These are phyloP conservation scores for Pseudocercospora fuligena DNA, from an alignment of 2,329 filamentous ascomycete species.

Conservation along the genomic window DNA sequence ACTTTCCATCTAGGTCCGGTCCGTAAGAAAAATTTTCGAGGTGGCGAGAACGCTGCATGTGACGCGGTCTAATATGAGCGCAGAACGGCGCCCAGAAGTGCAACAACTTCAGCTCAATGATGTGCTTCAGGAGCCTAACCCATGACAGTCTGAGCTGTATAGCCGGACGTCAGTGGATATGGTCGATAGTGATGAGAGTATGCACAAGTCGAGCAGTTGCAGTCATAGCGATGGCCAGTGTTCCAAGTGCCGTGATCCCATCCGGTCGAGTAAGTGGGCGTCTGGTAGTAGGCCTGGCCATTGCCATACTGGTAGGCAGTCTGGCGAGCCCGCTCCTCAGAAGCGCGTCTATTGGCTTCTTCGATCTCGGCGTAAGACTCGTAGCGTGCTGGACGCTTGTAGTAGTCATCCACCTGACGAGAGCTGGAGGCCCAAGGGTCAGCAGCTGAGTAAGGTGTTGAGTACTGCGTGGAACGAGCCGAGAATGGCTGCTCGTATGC, in stretches of 20 bases:
- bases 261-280: slow-evolving; percentile 35
- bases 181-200: slow-evolving; percentile 43
- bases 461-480: slow-evolving; percentile 39
- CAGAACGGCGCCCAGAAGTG: not conserved
- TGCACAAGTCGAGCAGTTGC: slow-evolving; percentile 41
- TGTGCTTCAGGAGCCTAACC: slow-evolving; percentile 29
- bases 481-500: slow-evolving; percentile 38
- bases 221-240: slow-evolving; percentile 41
- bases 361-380: slow-evolving; percentile 36
- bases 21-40: slow-evolving; percentile 8
- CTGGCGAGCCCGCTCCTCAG: slow-evolving; percentile 40
- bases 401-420: slow-evolving; percentile 40
- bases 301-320: slow-evolving; percentile 37
- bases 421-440: slow-evolving; percentile 41
- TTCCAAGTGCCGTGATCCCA: slow-evolving; percentile 44
- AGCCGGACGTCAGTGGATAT: slow-evolving; percentile 40
- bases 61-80: not conserved
- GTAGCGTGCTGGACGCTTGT: slow-evolving; percentile 40
- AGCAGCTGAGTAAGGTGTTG: slow-evolving; percentile 39
- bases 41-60: slow-evolving; percentile 11
- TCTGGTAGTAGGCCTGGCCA: slow-evolving; percentile 37
- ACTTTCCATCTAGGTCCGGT: slow-evolving; percentile 6
- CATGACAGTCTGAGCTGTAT: slow-evolving; percentile 43
- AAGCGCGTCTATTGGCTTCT: slow-evolving; percentile 38
- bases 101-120: not conserved